A percentile compares a stretch with the other conserved stretches of the same genome.
Conservation (phyloP, 352 stramenopile genomes). For the Phytophthora syringae region DNA sequence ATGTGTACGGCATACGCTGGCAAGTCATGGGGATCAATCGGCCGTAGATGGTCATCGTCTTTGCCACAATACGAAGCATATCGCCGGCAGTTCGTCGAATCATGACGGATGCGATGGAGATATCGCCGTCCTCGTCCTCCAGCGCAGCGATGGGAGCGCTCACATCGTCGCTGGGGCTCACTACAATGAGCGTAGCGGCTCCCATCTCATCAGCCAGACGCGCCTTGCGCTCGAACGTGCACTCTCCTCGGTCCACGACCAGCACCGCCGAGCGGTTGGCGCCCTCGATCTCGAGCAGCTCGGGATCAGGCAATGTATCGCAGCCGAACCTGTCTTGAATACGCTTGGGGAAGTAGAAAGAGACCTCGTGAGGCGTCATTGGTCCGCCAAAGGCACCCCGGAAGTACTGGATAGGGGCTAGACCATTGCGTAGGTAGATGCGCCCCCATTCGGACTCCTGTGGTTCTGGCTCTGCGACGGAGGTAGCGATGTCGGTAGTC, state of each 20-base stretch:
- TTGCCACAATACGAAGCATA: conserved; percentile 44
- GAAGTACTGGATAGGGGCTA: conserved; percentile 81
- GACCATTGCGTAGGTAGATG: conserved; percentile 69
- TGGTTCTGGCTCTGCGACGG: conserved; percentile 4
- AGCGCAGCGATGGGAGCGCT: conserved; percentile 46
- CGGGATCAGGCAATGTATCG: conserved; percentile 34
- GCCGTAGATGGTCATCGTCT: conserved; percentile 42
- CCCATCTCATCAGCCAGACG: conserved; percentile 54
- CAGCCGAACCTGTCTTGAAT: conserved; percentile 52
- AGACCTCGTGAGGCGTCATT: conserved; percentile 47
- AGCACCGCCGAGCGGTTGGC: conserved; percentile 50
- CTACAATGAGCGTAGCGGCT: conserved; percentile 54
- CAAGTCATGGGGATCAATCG: conserved; percentile 66
- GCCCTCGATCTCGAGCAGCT: conserved; percentile 34
- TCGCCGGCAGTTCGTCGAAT: conserved; percentile 58
- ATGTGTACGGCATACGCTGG: conserved; percentile 53
- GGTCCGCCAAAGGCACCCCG: conserved; percentile 56
- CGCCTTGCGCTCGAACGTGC: conserved; percentile 71
- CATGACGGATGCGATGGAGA: conserved; percentile 68
- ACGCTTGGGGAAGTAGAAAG: conserved; percentile 53
- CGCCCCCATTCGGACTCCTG: conserved; percentile 61
- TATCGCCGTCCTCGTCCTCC: conserved; percentile 45
- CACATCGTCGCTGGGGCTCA: conserved; percentile 55
- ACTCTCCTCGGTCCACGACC: conserved; percentile 66
- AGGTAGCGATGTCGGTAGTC: neutral